Percentiles rank a stretch among this genome's conserved stretches.
These are phyloP conservation scores for Penicillium polonicum DNA, from an alignment of 2,329 filamentous ascomycete species.

Conservation along the genomic window DNA sequence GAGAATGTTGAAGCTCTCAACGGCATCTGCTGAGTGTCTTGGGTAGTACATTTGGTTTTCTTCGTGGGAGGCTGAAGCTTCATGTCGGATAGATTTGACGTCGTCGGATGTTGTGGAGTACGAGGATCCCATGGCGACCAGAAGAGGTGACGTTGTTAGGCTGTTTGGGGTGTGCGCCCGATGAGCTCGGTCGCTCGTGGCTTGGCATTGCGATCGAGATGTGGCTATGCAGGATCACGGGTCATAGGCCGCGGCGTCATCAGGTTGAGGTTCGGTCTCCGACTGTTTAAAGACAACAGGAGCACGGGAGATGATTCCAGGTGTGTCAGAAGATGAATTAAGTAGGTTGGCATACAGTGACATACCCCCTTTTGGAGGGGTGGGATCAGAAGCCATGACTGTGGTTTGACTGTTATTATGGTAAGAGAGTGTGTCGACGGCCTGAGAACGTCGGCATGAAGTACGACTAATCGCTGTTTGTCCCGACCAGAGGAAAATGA, in stretches of 20 bases:
- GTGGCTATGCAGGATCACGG: background rate
- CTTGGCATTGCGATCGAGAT: background rate
- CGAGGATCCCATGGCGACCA: background rate
- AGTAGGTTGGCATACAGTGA: constrained; percentile 85
- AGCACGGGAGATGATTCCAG: constrained; percentile 72
- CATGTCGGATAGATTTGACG: background rate
- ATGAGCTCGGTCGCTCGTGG: background rate
- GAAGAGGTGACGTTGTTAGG: background rate
- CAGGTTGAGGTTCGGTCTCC: constrained; percentile 48
- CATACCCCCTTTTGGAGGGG: constrained; percentile 47
- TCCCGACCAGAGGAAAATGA: too few species aligned
- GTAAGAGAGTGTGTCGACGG: background rate
- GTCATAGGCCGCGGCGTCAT: constrained; percentile 47
- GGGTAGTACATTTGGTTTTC: background rate
- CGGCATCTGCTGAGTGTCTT: constrained; percentile 3
- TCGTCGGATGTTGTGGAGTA: background rate
- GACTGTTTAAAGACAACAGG: constrained; percentile 69
- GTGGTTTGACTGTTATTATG: background rate
- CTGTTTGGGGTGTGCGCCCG: background rate
- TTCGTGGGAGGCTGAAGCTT: background rate
- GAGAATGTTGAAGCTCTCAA: constrained; percentile 4
- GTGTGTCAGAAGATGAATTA: constrained; percentile 51
- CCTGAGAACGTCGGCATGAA: background rate
- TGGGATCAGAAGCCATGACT: constrained; percentile 34
- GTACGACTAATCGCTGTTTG: too few species aligned